Evolutionary conservation across 1,284 basidiomycete species (phyloP), one percentile per base, ranked within the genome.

Genomic region (Ustilago sp.): DNA sequence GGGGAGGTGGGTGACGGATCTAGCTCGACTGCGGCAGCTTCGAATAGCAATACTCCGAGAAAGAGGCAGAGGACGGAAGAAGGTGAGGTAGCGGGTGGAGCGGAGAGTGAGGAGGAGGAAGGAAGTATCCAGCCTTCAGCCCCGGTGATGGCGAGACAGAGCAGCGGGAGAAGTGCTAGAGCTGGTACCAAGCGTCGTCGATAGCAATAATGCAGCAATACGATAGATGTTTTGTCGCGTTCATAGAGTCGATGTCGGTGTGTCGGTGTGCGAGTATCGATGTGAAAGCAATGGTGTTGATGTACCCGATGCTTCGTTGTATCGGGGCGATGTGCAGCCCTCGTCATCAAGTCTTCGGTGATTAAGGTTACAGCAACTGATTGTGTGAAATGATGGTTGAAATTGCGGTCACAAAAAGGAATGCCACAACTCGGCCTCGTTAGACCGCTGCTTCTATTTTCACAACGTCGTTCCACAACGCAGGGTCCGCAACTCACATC

Each of bases 71-170:
- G 68, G 23, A 75, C 73, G 0, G 65, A 76, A 23, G 74, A 72
- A 31, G 74, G 74, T 3, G 74, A 72, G 45, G 59, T 68, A 8
- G 73, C 41, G 32, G 45, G 32, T 7, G 69, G 31, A 7, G 66
- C 41, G 9, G 70, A 73, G 2, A 71, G 68, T 47, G 74, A 76
- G 59, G 74, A 76, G 45, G 74, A 76, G 38, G 74, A 76, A 34
- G 74, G 74, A 1, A 72, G 68, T 34, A 76, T 76, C 56, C 69
- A 52, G 31, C 68, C 68, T 8, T 12, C 60, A n/a, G 19, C 59
- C 13, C 38, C 41, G 8, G n/a, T 56, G n/a, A 38, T 31, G 8
- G n/a, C 36, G n/a, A 34, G n/a, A 8, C 54, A 57, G 38, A 32
- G 55, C 7, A 35, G 39, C n/a, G 2, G 47, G 32, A 38, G 23